A percentile compares a stretch with the other conserved stretches of the same genome.
phyloP scores from a whole-genome alignment of 495 filamentous ascomycete genomes.

The Choiromyces venosus region DNA sequence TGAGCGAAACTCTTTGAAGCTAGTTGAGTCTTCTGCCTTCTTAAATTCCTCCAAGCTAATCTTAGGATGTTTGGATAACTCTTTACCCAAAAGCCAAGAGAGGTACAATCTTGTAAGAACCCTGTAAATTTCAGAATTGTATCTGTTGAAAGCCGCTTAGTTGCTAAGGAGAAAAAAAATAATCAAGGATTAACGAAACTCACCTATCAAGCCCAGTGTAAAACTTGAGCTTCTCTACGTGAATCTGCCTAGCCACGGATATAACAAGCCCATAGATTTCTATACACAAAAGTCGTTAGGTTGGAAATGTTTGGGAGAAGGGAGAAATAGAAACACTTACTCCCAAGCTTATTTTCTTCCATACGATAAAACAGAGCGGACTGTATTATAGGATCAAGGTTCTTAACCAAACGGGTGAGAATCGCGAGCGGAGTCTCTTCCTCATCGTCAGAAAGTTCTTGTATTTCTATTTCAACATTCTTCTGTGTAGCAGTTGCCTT shows the following conservation, averaged over 20 bases:
- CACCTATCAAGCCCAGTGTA: conserved; percentile 32
- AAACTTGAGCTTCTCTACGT: conserved; percentile 21
- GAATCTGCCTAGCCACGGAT: conserved; percentile 16
- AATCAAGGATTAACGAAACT: background rate
- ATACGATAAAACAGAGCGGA: conserved; percentile 19
- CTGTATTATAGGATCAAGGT: background rate
- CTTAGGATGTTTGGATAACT: background rate
- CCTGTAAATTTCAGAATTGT: conserved; percentile 23
- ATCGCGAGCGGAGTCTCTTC: background rate
- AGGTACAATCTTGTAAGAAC: conserved; percentile 19
- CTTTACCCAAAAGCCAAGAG: conserved; percentile 25
- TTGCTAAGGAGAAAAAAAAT: background rate
- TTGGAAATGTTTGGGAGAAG: background rate
- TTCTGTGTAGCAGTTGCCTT: background rate
- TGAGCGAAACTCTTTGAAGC: conserved; percentile 9
- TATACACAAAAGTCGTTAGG: background rate
- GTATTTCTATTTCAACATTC: conserved; percentile 6
- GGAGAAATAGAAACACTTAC: conserved; percentile 5
- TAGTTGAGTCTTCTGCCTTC: background rate
- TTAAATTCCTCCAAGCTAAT: conserved; percentile 7
- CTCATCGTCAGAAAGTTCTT: conserved; percentile 19
- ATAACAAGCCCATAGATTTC: conserved; percentile 15
- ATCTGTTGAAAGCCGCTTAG: conserved; percentile 5
- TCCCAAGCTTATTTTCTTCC: conserved; percentile 7
- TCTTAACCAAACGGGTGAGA: conserved; percentile 4